phyloP scores from a whole-genome alignment of 139 green algal species.

The Closterium sp. region DNA sequence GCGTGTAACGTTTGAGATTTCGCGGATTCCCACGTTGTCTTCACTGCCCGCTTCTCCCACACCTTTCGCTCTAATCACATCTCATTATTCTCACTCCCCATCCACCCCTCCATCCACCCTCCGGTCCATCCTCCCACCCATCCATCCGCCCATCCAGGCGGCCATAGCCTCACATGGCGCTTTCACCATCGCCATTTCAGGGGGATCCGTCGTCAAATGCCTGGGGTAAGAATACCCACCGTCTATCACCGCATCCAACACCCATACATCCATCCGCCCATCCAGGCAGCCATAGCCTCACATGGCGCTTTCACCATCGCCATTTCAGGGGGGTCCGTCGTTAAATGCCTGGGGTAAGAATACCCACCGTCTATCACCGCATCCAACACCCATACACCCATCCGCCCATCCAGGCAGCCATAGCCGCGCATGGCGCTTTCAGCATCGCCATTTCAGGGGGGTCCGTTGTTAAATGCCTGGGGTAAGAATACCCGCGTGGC shows the following conservation, averaged over 20 bases:
- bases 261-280: background rate
- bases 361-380: no score
- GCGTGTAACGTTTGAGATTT: background rate
- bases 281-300: background rate
- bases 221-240: no score
- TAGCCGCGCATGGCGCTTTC: slow-evolving; percentile 1
- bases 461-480: slow-evolving; percentile 25
- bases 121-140: no score
- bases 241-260: no score
- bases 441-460: slow-evolving; percentile 29
- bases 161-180: no score
- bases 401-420: background rate
- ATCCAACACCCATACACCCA: background rate
- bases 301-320: slow-evolving; percentile 1
- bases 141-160: no score
- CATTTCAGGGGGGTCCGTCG: slow-evolving; percentile 32
- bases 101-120: no score
- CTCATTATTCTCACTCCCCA: no score
- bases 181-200: no score
- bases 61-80: no score
- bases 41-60: background rate
- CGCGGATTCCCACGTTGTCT: background rate
- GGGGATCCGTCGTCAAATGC: no score
- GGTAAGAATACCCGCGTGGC: background rate
- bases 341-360: no score